Evolutionary conservation across 805 yeast species (phyloP).

Genomic region (Wickerhamomyces bovis): DNA sequence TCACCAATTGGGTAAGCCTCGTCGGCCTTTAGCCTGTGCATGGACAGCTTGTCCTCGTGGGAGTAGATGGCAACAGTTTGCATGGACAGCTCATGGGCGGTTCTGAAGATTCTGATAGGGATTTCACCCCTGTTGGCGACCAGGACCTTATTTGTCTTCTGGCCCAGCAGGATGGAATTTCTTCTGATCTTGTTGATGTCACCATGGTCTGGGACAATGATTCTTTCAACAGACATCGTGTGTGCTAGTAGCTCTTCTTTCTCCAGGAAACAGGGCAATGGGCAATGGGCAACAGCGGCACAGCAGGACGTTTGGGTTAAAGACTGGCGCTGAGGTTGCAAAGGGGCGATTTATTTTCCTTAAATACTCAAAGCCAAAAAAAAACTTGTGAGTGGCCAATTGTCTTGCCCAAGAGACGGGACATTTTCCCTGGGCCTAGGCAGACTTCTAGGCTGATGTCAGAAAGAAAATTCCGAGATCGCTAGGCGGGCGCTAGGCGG

Average conservation of each 20-base stretch:
- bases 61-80: constrained; percentile 96
- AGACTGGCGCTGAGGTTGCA: not conserved
- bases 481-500: not conserved
- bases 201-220: constrained; percentile 18
- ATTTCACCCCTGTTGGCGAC: constrained; percentile 86
- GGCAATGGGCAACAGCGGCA: not conserved
- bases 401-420: not conserved
- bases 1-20: constrained; percentile 90
- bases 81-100: constrained; percentile 97
- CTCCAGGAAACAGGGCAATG: not conserved
- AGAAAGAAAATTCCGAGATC: too few relatives aligned
- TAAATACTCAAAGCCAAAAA: not conserved
- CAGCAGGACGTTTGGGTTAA: not conserved
- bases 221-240: constrained; percentile 12
- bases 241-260: not conserved
- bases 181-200: constrained; percentile 31
- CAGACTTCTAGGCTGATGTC: too few relatives aligned
- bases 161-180: constrained; percentile 34
- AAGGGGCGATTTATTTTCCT: not conserved
- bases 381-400: not conserved
- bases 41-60: constrained; percentile 89
- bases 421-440: not conserved
- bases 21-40: constrained; percentile 93
- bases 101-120: constrained; percentile 85
- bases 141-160: constrained; percentile 47